Evolutionary conservation across 495 filamentous ascomycete species (phyloP).

Genomic region (Aspergillus haitiensis): DNA sequence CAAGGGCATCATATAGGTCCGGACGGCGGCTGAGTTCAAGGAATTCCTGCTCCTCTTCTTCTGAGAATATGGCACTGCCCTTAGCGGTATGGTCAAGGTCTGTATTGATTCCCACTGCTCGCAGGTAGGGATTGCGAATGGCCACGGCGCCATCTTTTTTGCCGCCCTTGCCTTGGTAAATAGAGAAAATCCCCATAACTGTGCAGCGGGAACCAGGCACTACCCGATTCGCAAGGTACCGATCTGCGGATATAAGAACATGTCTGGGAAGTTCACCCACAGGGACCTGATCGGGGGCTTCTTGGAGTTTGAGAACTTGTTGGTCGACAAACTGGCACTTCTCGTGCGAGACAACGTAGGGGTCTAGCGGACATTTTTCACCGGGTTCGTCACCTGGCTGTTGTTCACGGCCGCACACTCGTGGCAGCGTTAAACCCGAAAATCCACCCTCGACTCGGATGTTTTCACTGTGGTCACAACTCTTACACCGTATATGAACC

Average conservation of each 20-base stretch:
- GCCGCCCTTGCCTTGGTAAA: conserved; percentile 79
- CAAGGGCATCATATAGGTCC: conserved; percentile 87
- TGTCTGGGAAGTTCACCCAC: conserved; percentile 96
- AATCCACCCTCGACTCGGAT: conserved; percentile 81
- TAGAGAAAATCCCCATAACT: conserved; percentile 96
- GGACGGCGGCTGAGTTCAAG: conserved; percentile 87
- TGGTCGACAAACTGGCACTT: conserved; percentile 96
- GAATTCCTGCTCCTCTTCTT: conserved; percentile 97
- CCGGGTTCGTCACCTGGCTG: conserved; percentile 57
- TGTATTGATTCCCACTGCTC: conserved; percentile 86
- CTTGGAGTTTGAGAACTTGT: conserved; percentile 96
- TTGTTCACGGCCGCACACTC: conserved; percentile 66
- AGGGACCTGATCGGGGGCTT: conserved; percentile 96
- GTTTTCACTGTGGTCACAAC: conserved; percentile 72
- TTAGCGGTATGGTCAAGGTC: conserved; percentile 89
- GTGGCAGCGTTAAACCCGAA: conserved; percentile 77
- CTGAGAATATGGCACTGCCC: conserved; percentile 80
- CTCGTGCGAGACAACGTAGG: conserved; percentile 93
- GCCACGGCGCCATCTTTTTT: conserved; percentile 87
- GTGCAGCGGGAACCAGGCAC: conserved; percentile 95
- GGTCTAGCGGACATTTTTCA: conserved; percentile 84
- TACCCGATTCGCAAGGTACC: conserved; percentile 93
- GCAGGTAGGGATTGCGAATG: conserved; percentile 94
- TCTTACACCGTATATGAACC: conserved; percentile 84
- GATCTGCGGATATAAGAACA: conserved; percentile 90